Conservation (phyloP, 208 protist genomes). For the Ichthyophonus hoferi region DNA sequence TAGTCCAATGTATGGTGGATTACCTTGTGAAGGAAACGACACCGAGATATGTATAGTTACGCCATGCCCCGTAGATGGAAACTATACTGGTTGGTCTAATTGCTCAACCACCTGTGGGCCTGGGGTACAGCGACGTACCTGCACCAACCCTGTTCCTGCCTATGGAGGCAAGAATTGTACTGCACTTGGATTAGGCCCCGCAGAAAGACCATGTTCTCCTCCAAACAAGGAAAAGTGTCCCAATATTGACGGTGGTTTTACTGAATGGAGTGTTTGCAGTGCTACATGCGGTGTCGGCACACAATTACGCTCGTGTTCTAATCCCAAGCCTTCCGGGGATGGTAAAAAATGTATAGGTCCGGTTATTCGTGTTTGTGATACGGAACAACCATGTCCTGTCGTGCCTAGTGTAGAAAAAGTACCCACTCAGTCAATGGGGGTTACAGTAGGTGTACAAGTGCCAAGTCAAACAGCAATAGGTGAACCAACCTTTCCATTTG, state of each 20-base stretch:
- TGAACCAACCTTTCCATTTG: too few relatives aligned
- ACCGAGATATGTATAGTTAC: background rate
- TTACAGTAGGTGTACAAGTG: too few relatives aligned
- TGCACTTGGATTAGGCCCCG: background rate
- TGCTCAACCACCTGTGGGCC: background rate
- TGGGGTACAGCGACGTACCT: background rate
- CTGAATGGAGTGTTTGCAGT: background rate
- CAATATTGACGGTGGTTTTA: background rate
- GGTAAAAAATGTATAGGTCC: background rate
- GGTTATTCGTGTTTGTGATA: background rate
- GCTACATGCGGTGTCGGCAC: background rate
- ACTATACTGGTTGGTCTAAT: background rate
- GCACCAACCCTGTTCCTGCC: background rate
- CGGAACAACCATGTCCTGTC: too few relatives aligned
- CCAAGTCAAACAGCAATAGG: too few relatives aligned
- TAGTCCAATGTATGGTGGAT: background rate
- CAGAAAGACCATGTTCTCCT: background rate
- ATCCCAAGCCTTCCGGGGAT: background rate
- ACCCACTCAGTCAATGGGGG: too few relatives aligned
- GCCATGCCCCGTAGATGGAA: background rate
- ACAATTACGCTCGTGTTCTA: background rate
- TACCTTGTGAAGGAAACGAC: background rate
- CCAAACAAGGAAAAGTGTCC: background rate
- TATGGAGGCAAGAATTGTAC: background rate
- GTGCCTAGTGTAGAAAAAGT: too few relatives aligned